Percentiles rank a stretch among this genome's conserved stretches.
Evolutionary conservation across 108 stramenopile species (phyloP).

Genomic region (Cyclotella cryptica): DNA sequence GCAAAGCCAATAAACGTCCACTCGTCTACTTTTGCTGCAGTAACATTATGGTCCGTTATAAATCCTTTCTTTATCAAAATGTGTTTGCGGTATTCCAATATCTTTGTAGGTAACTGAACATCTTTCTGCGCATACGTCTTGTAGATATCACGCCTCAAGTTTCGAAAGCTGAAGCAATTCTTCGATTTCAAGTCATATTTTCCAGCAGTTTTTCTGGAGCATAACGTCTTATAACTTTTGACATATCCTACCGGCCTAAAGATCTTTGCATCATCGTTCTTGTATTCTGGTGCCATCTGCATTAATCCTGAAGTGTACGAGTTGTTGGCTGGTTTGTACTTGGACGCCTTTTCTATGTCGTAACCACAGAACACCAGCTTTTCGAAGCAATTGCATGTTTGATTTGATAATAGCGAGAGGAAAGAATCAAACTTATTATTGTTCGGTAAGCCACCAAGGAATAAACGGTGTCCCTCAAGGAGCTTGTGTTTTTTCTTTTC

Average conservation of each 20-base stretch:
- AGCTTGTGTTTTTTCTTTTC: constrained; percentile 2
- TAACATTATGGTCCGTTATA: background rate
- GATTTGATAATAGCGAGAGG: constrained; percentile 15
- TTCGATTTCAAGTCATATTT: background rate
- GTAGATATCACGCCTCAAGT: constrained; percentile 26
- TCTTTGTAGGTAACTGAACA: constrained; percentile 17
- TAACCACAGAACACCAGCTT: constrained; percentile 59
- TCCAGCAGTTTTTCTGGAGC: constrained; percentile 3
- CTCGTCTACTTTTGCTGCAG: constrained; percentile 12
- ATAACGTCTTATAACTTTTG: constrained; percentile 8
- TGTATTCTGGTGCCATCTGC: background rate
- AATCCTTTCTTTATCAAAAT: constrained; percentile 20
- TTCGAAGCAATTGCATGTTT: constrained; percentile 41
- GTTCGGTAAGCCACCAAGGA: constrained; percentile 35
- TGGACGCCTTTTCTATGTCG: constrained; percentile 7
- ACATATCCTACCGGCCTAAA: constrained; percentile 16
- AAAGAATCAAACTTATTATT: constrained; percentile 34
- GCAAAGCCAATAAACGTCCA: constrained; percentile 44
- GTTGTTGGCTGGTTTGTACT: background rate
- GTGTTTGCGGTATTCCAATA: constrained; percentile 17
- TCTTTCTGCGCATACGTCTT: constrained; percentile 21
- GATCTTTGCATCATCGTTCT: constrained; percentile 15
- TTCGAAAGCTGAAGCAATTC: constrained; percentile 4
- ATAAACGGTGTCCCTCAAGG: constrained; percentile 44
- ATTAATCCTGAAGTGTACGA: background rate